Evolutionary conservation across 768 basidiomycete species (phyloP), one percentile per base, ranked within the genome.

Genomic region (Serendipita sp.): DNA sequence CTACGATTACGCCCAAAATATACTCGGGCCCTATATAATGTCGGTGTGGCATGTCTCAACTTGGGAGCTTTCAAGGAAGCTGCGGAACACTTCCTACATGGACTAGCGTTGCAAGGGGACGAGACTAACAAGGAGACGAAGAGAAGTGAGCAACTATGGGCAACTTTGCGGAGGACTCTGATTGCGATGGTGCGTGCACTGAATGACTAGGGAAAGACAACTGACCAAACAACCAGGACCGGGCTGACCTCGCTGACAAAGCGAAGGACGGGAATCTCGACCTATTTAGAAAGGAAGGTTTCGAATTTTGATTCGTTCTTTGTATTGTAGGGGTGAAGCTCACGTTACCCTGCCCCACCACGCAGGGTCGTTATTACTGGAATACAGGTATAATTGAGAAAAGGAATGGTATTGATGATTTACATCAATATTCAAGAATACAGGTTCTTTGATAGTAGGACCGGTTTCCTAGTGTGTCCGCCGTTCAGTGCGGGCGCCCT

Each of bases 41-140:
- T 99, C 40, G 96, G 94, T 48, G 96, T 99, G 31, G 93, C 94
- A 23, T 99, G 93, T 93, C 74, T 99, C 66, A 99, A 99, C 72
- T 95, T 98, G 62, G 94, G 93, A 6, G 91, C 92, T 6, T 81
- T 89, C 73, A 86, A 89, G 71, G 96, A 99, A 75, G 94, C 96
- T 0, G 91, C 91, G 3, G 96, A 99, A 69, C 96, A 99, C 74
- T 88, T 96, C 71, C 76, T 96, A 62, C 86, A 87, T 66, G 93
- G 91, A 0, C 75, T 96, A 44, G 80, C 80, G 11, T 77, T 93
- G 70, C 92, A 95, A 44, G 64, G 52, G 62, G 27, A 31, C 31
- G 43, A 44, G 64, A 64, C 48, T 68, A 69, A 31, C 65, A 82
- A 68, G n/a, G 71, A 76, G 65, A 83, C 79, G 64, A 84, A 83